A percentile compares a stretch with the other conserved stretches of the same genome.
phyloP scores from a whole-genome alignment of 108 stramenopile genomes.

The Pseudonitzschia multistriata region DNA sequence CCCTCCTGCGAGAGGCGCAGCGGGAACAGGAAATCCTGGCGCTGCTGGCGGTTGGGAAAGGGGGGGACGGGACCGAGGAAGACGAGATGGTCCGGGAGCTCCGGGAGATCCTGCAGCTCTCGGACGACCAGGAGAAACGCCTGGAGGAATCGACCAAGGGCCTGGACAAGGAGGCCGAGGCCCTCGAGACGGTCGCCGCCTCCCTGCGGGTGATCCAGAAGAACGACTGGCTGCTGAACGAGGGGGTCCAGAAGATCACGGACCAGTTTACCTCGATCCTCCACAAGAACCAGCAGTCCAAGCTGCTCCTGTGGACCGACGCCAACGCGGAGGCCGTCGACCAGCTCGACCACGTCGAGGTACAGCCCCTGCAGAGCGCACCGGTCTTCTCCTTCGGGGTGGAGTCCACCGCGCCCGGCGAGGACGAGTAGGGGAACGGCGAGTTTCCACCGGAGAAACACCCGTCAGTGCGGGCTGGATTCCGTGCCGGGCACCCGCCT shows the following conservation, averaged over 20 bases:
- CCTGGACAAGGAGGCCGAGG: slow-evolving; percentile 59
- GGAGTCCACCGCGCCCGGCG: slow-evolving; percentile 41
- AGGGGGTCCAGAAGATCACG: slow-evolving; percentile 67
- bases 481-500: too few relatives aligned
- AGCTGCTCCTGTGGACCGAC: slow-evolving; percentile 86
- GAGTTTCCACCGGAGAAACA: too few relatives aligned
- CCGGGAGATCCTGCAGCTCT: slow-evolving; percentile 52
- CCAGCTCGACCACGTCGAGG: slow-evolving; percentile 73
- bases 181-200: slow-evolving; percentile 56
- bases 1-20: slow-evolving; percentile 63
- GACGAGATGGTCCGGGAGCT: slow-evolving; percentile 58
- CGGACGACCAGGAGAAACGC: slow-evolving; percentile 49
- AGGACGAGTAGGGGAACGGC: slow-evolving; percentile 35
- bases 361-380: slow-evolving; percentile 41
- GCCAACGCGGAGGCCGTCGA: slow-evolving; percentile 85
- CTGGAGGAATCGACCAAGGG: slow-evolving; percentile 48
- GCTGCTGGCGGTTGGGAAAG: slow-evolving; percentile 11
- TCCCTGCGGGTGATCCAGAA: slow-evolving; percentile 66
- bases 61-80: slow-evolving; percentile 40
- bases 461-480: too few relatives aligned
- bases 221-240: slow-evolving; percentile 78
- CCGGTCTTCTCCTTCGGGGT: slow-evolving; percentile 82
- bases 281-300: slow-evolving; percentile 82
- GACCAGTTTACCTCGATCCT: slow-evolving; percentile 76
- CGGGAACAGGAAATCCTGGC: slow-evolving; percentile 65